phyloP scores from a whole-genome alignment of 2,329 filamentous ascomycete genomes.

The Zymoseptoria passerinii region DNA sequence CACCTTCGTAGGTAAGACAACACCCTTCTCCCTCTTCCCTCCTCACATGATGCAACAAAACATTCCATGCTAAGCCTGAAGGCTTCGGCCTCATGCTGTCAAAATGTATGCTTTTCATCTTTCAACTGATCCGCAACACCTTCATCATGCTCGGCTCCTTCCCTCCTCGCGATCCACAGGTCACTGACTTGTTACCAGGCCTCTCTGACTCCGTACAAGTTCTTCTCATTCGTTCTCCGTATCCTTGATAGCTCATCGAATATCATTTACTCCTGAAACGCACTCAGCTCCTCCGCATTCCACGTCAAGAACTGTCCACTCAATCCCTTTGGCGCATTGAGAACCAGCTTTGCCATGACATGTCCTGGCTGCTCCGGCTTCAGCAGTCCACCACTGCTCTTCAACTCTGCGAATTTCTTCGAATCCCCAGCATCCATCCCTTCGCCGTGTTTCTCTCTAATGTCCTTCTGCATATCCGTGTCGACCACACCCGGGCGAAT shows the following conservation, averaged over 20 bases:
- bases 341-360: slow-evolving; percentile 64
- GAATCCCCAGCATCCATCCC: slow-evolving; percentile 51
- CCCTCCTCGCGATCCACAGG: background rate
- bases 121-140: slow-evolving; percentile 55
- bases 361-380: slow-evolving; percentile 29
- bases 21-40: slow-evolving; percentile 16
- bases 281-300: slow-evolving; percentile 27
- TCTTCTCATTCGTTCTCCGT: background rate
- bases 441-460: slow-evolving; percentile 62
- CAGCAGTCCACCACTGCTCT: slow-evolving; percentile 63
- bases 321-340: slow-evolving; percentile 56
- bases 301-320: slow-evolving; percentile 70
- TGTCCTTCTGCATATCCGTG: slow-evolving; percentile 80
- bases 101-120: slow-evolving; percentile 73
- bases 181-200: background rate
- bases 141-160: background rate
- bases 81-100: slow-evolving; percentile 52
- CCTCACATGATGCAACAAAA: slow-evolving; percentile 56
- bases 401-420: slow-evolving; percentile 59
- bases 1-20: slow-evolving; percentile 18
- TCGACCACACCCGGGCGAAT: slow-evolving; percentile 75
- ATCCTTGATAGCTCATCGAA: background rate
- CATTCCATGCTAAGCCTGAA: slow-evolving; percentile 76
- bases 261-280: slow-evolving; percentile 21
- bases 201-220: background rate